These are phyloP conservation scores for Trichoderma orchidacearum DNA, from an alignment of 495 filamentous ascomycete genomes.

Conservation along the genomic window DNA sequence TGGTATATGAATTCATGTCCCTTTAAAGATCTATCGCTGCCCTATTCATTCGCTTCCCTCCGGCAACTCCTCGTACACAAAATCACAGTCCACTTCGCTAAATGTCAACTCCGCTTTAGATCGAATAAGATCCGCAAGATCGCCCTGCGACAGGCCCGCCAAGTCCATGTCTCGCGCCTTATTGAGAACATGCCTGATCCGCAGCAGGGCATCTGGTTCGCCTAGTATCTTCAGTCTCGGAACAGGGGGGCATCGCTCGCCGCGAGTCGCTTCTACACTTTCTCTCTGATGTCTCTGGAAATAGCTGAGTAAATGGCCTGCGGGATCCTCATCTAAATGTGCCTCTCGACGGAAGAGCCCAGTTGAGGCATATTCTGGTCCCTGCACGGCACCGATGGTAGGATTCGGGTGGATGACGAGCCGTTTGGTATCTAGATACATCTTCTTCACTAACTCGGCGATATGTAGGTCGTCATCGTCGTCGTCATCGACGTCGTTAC, in stretches of 20 bases:
- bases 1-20: too few relatives aligned
- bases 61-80: neutral
- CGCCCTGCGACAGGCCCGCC: neutral
- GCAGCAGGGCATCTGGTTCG: neutral
- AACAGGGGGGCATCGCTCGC: neutral
- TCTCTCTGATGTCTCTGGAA: neutral
- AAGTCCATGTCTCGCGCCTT: neutral
- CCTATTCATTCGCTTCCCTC: neutral
- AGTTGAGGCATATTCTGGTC: constrained; percentile 25
- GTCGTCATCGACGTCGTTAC: constrained; percentile 4
- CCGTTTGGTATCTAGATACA: constrained; percentile 16
- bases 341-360: constrained; percentile 21
- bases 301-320: neutral
- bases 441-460: constrained; percentile 8
- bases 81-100: neutral
- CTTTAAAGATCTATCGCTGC: too few relatives aligned
- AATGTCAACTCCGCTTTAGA: neutral
- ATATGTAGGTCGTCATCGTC: constrained; percentile 7
- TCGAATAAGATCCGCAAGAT: neutral
- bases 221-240: neutral
- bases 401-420: constrained; percentile 17
- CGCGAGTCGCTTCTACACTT: neutral
- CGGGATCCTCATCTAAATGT: constrained; percentile 20
- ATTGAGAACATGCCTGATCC: neutral
- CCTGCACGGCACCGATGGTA: constrained; percentile 30